These are phyloP conservation scores for Cystofilobasidium macerans DNA, from an alignment of 768 basidiomycete species.

Conservation along the genomic window DNA sequence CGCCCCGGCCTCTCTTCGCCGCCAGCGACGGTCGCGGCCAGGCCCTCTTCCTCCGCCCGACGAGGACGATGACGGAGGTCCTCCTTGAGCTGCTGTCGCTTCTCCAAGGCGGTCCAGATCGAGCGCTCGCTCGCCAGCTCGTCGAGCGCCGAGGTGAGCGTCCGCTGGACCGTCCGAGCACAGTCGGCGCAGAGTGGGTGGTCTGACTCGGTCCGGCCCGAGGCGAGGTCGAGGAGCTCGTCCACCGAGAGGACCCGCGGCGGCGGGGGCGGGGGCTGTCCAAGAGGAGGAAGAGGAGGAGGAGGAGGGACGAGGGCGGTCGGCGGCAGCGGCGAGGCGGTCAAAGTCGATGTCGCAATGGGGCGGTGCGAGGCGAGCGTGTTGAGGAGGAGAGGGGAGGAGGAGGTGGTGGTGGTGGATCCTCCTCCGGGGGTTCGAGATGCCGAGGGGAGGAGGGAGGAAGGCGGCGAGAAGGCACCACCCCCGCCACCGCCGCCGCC, in stretches of 20 bases:
- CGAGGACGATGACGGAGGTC: too few relatives aligned
- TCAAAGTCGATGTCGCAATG: too few relatives aligned
- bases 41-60: too few relatives aligned
- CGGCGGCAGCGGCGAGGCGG: too few relatives aligned
- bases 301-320: too few relatives aligned
- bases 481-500: too few relatives aligned
- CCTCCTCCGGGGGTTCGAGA: not conserved
- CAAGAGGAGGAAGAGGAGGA: slow-evolving; percentile 13
- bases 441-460: slow-evolving; percentile 43
- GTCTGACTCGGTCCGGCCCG: slow-evolving; percentile 48
- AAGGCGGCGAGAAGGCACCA: too few relatives aligned
- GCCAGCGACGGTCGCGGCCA: too few relatives aligned
- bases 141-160: slow-evolving; percentile 68
- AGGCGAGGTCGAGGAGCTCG: slow-evolving; percentile 34
- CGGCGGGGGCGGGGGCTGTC: slow-evolving; percentile 14
- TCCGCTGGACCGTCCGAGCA: slow-evolving; percentile 64
- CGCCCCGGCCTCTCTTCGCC: slow-evolving; percentile 46
- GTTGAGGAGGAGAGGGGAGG: too few relatives aligned
- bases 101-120: slow-evolving; percentile 85
- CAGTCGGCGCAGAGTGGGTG: slow-evolving; percentile 95
- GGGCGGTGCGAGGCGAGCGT: too few relatives aligned
- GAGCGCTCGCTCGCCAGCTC: slow-evolving; percentile 85
- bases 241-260: slow-evolving; percentile 28
- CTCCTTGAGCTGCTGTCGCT: too few relatives aligned
- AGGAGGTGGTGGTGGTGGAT: slow-evolving; percentile 43